Conservation (phyloP, 768 basidiomycete genomes). For the Panaeolus cyanescens region DNA sequence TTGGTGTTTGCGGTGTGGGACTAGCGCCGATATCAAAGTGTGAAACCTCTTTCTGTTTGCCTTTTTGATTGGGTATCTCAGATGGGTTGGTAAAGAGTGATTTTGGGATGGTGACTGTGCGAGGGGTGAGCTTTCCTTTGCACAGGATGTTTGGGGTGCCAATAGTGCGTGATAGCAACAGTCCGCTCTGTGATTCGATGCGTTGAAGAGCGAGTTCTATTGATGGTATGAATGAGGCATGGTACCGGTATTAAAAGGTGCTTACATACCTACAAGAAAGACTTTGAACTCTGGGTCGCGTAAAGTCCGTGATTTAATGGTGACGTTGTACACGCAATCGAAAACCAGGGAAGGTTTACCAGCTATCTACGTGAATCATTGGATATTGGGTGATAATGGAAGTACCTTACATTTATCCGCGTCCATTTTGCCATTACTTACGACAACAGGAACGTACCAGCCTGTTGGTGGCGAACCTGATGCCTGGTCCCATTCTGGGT, state of each 20-base stretch:
- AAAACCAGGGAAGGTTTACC: conserved; percentile 72
- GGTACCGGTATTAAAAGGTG: conserved; percentile 1
- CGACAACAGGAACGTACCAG: conserved; percentile 72
- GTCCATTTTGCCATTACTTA: conserved; percentile 64
- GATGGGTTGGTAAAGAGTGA: conserved; percentile 24
- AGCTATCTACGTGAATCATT: conserved; percentile 38
- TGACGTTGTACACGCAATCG: conserved; percentile 67
- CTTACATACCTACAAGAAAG: conserved; percentile 64
- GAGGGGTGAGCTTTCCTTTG: conserved; percentile 67
- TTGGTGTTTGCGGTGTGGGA: conserved; percentile 48
- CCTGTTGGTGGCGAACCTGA: conserved; percentile 31
- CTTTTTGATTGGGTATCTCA: neutral
- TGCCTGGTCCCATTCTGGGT: conserved; percentile 33
- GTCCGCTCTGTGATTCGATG: conserved; percentile 59
- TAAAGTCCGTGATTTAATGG: conserved; percentile 58
- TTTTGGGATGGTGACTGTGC: conserved; percentile 57
- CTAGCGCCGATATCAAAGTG: neutral
- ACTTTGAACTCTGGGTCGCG: conserved; percentile 66
- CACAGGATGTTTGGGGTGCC: conserved; percentile 75
- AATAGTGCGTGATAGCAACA: conserved; percentile 69
- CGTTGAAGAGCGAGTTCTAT: conserved; percentile 71
- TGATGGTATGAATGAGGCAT: neutral
- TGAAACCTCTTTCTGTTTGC: neutral
- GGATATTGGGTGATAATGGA: neutral
- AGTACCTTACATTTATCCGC: conserved; percentile 65